Base-by-base conservation (phyloP, 768 basidiomycete genomes). In the Clitopilus passeckerianus region DNA sequence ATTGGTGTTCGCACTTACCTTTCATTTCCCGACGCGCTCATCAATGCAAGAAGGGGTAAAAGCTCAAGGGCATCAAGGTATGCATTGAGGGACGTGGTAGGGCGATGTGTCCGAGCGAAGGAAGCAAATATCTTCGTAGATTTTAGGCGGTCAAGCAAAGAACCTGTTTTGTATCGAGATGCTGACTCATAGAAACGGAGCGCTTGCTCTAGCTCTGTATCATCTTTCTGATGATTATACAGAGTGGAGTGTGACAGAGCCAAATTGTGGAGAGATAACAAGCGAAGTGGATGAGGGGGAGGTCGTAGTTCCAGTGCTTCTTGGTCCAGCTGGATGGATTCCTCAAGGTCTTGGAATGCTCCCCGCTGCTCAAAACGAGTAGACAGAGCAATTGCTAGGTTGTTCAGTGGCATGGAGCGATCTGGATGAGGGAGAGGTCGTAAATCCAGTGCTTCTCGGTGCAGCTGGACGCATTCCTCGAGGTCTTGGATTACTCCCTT, bases 401-500 rank as follows among this genome's bases (percentile, higher is more conserved):
- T 46, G 43, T 22, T 46, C n/a, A n/a, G 22, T n/a, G n/a, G 9
- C n/a, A 22, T n/a, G 22, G 43, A 46, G 22, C 16, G 43, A 46
- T 46, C 43, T 9, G 9, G 22, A 46, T 46, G 43, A 46, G 16
- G n/a, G n/a, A 9, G 43, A 46, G 43, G 43, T 2, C 2, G 16
- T n/a, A 46, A 22, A n/a, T 46, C n/a, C 22, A 46, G 16, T n/a
- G 43, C 43, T 46, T 46, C 22, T 22, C 43, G 43, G 43, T 46
- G 43, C 22, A 22, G 6, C n/a, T n/a, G 22, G 16, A 46, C 9
- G n/a, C n/a, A n/a, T 46, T 61, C 27, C 6, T 61, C 52, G n/a
- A 61, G 50, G 60, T 63, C 60, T 18, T 35, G 50, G 8, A 34
- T 4, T 52, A 54, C 15, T 6, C 63, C 64, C 23, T 35, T 30